These are phyloP conservation scores for Xylariales sp. DNA, from an alignment of 2,329 filamentous ascomycete species.

Conservation along the genomic window DNA sequence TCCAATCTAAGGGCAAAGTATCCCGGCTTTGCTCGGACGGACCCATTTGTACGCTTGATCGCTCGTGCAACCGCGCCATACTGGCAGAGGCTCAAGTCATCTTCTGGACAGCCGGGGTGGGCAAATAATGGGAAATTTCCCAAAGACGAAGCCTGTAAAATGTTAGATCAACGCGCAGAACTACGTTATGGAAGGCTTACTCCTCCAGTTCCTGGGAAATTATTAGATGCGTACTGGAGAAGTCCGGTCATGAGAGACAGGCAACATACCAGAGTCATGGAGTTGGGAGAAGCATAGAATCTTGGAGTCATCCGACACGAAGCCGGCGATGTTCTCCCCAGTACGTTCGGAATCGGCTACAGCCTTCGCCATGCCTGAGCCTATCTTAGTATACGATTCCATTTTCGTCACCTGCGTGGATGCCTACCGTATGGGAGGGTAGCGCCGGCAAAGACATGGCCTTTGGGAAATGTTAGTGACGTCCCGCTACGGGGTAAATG, in stretches of 20 bases:
- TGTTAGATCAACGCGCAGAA: background rate
- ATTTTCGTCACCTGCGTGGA: background rate
- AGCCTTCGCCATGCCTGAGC: slow-evolving; percentile 26
- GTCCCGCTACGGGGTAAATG: too few species aligned
- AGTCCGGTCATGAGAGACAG: background rate
- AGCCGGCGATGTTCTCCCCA: slow-evolving; percentile 25
- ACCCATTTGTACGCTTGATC: slow-evolving; percentile 43
- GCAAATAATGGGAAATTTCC: slow-evolving; percentile 50
- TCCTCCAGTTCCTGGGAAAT: background rate
- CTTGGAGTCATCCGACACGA: slow-evolving; percentile 26
- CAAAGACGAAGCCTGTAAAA: slow-evolving; percentile 35
- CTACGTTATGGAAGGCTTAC: too few species aligned
- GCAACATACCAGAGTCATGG: slow-evolving; percentile 26
- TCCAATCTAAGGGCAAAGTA: slow-evolving; percentile 55
- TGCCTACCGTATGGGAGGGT: slow-evolving; percentile 24
- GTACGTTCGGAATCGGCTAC: slow-evolving; percentile 24
- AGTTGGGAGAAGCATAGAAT: slow-evolving; percentile 27
- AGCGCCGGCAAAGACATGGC: slow-evolving; percentile 29
- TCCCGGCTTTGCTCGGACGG: slow-evolving; percentile 49
- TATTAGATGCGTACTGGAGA: background rate
- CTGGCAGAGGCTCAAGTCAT: slow-evolving; percentile 43
- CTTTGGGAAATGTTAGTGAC: slow-evolving; percentile 12
- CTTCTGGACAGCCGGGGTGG: slow-evolving; percentile 43
- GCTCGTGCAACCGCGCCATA: slow-evolving; percentile 44
- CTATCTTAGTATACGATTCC: background rate